Evolutionary conservation across 2,329 filamentous ascomycete genomes (phyloP).

Genomic region (Cryphonectria parasitica): DNA sequence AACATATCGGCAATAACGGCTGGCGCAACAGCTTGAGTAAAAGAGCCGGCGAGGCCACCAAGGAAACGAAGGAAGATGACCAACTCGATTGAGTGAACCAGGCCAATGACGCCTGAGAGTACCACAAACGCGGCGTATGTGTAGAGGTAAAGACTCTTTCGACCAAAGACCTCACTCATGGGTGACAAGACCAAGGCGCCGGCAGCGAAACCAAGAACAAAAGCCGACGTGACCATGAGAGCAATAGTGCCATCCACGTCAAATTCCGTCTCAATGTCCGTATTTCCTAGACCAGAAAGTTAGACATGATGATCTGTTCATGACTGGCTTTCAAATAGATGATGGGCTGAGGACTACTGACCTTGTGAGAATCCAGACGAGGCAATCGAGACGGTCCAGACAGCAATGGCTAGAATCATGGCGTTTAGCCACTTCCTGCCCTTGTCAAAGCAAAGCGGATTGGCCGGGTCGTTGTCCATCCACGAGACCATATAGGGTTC

Average conservation of each 20-base stretch:
- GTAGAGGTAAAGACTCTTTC: constrained; percentile 60
- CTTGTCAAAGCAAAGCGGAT: constrained; percentile 44
- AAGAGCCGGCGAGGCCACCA: constrained; percentile 63
- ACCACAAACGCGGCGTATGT: constrained; percentile 60
- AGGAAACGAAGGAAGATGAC: constrained; percentile 68
- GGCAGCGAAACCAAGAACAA: constrained; percentile 32
- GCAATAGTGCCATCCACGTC: constrained; percentile 43
- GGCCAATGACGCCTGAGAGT: constrained; percentile 66
- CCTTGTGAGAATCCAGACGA: constrained; percentile 42
- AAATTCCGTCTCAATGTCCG: constrained; percentile 44
- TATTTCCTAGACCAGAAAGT: constrained; percentile 37
- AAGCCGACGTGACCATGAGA: constrained; percentile 40
- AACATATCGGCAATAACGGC: constrained; percentile 68
- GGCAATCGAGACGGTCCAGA: constrained; percentile 47
- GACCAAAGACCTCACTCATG: constrained; percentile 58
- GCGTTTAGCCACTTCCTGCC: constrained; percentile 47
- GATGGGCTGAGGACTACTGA: constrained; percentile 32
- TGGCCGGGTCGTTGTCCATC: constrained; percentile 50
- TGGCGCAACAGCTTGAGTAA: constrained; percentile 64
- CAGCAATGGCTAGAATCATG: constrained; percentile 45
- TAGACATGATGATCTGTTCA: neutral
- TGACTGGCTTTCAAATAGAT: neutral
- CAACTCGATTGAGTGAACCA: constrained; percentile 59
- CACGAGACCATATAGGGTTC: constrained; percentile 51
- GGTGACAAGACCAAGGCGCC: constrained; percentile 31